phyloP scores from a whole-genome alignment of 78 protist species.

The Emiliania huxleyi region DNA sequence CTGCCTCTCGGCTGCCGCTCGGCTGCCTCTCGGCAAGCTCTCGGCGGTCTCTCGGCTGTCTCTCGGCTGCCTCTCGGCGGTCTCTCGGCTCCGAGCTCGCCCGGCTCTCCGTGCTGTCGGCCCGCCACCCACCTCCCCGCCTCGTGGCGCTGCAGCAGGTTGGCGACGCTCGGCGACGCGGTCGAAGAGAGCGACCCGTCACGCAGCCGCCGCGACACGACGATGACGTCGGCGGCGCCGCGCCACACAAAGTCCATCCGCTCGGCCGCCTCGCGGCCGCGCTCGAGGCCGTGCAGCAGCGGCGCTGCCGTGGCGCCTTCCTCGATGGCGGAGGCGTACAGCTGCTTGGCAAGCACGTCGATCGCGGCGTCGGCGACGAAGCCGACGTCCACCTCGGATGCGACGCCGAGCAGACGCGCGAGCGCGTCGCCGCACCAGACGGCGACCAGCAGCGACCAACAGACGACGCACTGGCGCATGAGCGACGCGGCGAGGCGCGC shows the following conservation, averaged over 20 bases:
- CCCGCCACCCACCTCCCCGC: background rate
- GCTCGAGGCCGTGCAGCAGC: background rate
- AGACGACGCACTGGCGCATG: background rate
- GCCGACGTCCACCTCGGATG: background rate
- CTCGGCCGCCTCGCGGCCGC: background rate
- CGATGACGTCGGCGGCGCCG: background rate
- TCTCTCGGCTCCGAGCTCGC: too few relatives aligned
- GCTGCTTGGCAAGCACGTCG: background rate
- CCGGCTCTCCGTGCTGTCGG: background rate
- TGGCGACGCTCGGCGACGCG: background rate
- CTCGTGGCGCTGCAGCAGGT: background rate
- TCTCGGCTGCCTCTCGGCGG: too few relatives aligned
- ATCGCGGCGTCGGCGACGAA: background rate
- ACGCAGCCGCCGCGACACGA: background rate
- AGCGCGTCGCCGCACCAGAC: background rate
- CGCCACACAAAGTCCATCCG: background rate
- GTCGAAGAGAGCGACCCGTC: background rate
- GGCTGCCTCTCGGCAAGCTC: too few relatives aligned
- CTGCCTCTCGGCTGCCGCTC: too few relatives aligned
- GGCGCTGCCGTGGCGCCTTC: background rate
- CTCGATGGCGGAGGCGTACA: background rate
- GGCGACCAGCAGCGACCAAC: background rate
- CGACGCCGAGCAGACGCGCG: background rate
- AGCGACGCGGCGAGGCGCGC: background rate
- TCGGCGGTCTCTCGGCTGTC: too few relatives aligned